Base-by-base conservation (phyloP, 345 rosid species). In the Eutrema heterophyllum region DNA sequence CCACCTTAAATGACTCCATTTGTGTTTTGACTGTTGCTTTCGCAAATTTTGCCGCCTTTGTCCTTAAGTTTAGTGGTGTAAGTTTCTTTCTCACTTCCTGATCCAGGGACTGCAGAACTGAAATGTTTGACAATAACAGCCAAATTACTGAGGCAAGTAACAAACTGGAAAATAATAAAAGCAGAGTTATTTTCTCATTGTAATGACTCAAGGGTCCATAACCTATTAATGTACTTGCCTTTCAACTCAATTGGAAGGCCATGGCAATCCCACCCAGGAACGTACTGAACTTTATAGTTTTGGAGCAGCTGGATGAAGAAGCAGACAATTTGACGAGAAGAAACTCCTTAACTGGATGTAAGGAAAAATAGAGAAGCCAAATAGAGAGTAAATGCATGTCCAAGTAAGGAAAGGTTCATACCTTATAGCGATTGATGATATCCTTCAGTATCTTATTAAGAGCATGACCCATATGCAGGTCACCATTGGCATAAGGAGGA, bases 191-290 rank as follows among this genome's bases (percentile, higher is more conserved):
- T 72, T 54, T 71, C 48, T 39, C 49, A 36, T 35, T 55, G 44
- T 50, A 58, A 29, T 9, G 44, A 13, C 27, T 41, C 50, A 41
- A 50, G 9, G 50, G 72, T 64, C 21, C 64, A 67, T 72, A 44
- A 49, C 27, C 32, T 39, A 77, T 38, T 36, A 21, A 4, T 32
- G 35, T 62, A 84, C 89, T 85, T 87, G 76, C 98, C 97, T 94
- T 94, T 94, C 81, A 89, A 79, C 81, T 94, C 98, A 82, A 94
- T 94, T 58, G 98, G 98, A 67, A 94, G 87, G 68, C 98, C 97
- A 77, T 94, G 98, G 81, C 98, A 94, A 81, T 94, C 98, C 97
- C 97, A 94, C 51, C 97, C 98, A 55, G 98, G 97, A 64, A 91
- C 80, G 75, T 86, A 94, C 62, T 67, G 83, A 77, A 94, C 98